Evolutionary conservation across 129 eudicot genomes (phyloP).

Genomic region (Tanacetum coccineum): DNA sequence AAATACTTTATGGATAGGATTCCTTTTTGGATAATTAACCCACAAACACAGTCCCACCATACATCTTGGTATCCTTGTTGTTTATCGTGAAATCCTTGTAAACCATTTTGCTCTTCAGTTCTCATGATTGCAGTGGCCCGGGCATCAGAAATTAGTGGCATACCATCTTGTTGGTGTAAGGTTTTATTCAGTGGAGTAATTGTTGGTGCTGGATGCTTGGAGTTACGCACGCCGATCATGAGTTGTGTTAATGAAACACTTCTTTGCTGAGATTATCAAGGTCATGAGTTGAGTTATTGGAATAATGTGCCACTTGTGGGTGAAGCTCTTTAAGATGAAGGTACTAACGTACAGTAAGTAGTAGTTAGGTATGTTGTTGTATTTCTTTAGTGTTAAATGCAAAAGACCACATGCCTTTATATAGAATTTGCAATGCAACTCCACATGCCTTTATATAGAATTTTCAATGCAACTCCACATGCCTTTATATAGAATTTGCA

Average conservation of each 20-base stretch:
- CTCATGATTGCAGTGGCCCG: neutral
- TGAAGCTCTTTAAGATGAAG: neutral
- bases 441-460: no score
- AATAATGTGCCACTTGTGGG: neutral
- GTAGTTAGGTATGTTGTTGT: neutral
- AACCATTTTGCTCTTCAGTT: no score
- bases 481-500: constrained; percentile 22
- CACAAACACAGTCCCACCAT: constrained; percentile 28
- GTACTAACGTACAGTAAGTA: neutral
- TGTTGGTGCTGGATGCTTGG: constrained; percentile 15
- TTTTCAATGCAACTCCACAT: no score
- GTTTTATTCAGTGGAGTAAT: constrained; percentile 7
- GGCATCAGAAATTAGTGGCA: constrained; percentile 14
- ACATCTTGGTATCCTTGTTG: constrained; percentile 29
- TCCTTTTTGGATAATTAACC: constrained; percentile 32
- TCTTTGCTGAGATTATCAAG: constrained; percentile 21
- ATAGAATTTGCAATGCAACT: no score
- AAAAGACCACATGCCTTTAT: no score
- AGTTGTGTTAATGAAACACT: constrained; percentile 28
- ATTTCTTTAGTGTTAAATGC: neutral
- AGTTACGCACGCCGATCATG: constrained; percentile 18
- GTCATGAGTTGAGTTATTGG: neutral
- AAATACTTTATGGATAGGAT: constrained; percentile 24
- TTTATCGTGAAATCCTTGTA: constrained; percentile 3
- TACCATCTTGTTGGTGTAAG: constrained; percentile 29